These are phyloP conservation scores for Coemansia sp. DNA, from an alignment of 192 early-diverging fungal species.

Conservation along the genomic window DNA sequence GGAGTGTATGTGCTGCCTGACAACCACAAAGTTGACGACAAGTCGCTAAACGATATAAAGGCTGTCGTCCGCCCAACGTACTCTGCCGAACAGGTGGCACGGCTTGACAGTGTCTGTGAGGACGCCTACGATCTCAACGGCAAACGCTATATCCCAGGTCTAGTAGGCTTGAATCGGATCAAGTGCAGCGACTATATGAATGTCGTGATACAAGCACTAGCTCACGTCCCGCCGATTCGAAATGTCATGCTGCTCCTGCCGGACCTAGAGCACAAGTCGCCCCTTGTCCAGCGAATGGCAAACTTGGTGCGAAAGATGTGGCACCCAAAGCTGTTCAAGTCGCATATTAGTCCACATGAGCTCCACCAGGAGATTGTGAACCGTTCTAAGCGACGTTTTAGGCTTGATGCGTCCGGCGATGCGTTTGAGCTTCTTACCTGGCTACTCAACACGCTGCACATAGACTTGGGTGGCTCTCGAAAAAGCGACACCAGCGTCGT, in stretches of 20 bases:
- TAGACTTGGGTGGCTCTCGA: constrained; percentile 75
- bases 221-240: constrained; percentile 82
- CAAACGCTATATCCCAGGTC: constrained; percentile 83
- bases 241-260: constrained; percentile 67
- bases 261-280: constrained; percentile 41
- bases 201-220: constrained; percentile 82
- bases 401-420: constrained; percentile 76
- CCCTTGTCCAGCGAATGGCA: constrained; percentile 72
- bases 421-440: constrained; percentile 86
- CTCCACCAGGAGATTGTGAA: constrained; percentile 88
- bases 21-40: constrained; percentile 83
- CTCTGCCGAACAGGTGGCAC: constrained; percentile 61
- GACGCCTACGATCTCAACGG: constrained; percentile 78
- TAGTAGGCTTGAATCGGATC: constrained; percentile 91
- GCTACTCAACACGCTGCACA: constrained; percentile 89
- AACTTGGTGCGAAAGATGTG: constrained; percentile 86
- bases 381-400: constrained; percentile 76
- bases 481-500: constrained; percentile 77
- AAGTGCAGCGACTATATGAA: constrained; percentile 96
- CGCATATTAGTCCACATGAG: constrained; percentile 95
- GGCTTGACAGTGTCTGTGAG: constrained; percentile 59
- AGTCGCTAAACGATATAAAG: constrained; percentile 90
- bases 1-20: constrained; percentile 91
- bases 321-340: constrained; percentile 89
- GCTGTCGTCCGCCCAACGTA: constrained; percentile 82